phyloP scores from a whole-genome alignment of 306 rosid species.

The Rosa rugosa region DNA sequence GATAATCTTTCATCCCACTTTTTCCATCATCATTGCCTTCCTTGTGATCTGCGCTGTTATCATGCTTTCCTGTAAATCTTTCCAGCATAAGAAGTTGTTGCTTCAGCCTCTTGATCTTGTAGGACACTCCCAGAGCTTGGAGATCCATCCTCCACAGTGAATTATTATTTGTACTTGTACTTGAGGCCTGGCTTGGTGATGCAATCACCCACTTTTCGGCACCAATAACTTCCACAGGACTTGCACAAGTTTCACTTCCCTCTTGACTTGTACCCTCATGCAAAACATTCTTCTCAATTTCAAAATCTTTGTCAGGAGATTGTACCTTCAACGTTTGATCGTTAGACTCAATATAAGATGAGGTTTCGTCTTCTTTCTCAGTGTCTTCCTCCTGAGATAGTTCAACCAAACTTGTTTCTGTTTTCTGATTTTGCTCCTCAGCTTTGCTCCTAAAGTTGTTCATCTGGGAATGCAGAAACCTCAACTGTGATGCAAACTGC shows the following conservation, averaged over 20 bases:
- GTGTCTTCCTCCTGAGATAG: conserved; percentile 27
- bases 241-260: conserved; percentile 19
- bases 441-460: conserved; percentile 44
- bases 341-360: conserved; percentile 5
- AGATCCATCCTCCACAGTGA: conserved; percentile 83
- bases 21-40: conserved; percentile 46
- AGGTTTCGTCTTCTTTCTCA: conserved; percentile 22
- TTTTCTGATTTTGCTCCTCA: conserved; percentile 48
- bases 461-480: conserved; percentile 33
- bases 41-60: conserved; percentile 32
- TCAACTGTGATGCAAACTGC: conserved; percentile 56
- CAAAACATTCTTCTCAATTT: conserved; percentile 30
- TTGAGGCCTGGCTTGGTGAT: conserved; percentile 21
- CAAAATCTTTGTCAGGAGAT: conserved; percentile 40
- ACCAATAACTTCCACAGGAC: conserved; percentile 25
- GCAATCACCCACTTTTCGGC: conserved; percentile 18
- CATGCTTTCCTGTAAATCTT: conserved; percentile 73
- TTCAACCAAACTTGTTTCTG: conserved; percentile 38
- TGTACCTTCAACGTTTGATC: conserved; percentile 20
- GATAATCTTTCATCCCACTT: conserved; percentile 48
- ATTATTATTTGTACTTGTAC: conserved; percentile 26
- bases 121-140: conserved; percentile 86
- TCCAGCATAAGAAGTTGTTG: conserved; percentile 85
- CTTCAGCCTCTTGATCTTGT: conserved; percentile 90
- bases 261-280: conserved; percentile 24